Percentiles rank a stretch among this genome's conserved stretches.
These are phyloP conservation scores for Alternaria postmessia DNA, from an alignment of 2,329 filamentous ascomycete genomes.

Conservation along the genomic window DNA sequence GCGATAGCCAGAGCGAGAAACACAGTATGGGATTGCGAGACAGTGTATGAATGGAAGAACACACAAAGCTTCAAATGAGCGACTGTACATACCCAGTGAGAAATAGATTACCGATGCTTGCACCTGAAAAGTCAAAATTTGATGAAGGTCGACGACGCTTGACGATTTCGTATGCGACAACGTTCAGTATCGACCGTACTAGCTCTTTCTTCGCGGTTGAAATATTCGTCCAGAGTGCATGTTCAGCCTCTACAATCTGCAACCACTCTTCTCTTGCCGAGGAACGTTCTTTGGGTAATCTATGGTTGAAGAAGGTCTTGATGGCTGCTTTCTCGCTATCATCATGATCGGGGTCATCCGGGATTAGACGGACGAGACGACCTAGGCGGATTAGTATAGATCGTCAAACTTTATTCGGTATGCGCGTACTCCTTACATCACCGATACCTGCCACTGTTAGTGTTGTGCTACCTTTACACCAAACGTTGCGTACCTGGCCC, in stretches of 20 bases:
- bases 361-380: slow-evolving; percentile 89
- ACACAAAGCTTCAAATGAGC: neutral
- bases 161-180: slow-evolving; percentile 60
- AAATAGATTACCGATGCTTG: slow-evolving; percentile 62
- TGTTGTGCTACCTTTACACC: neutral
- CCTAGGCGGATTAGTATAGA: slow-evolving; percentile 58
- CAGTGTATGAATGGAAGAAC: neutral
- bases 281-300: slow-evolving; percentile 69
- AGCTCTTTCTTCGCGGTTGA: slow-evolving; percentile 61
- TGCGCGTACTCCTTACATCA: slow-evolving; percentile 73
- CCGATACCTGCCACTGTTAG: slow-evolving; percentile 62
- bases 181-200: slow-evolving; percentile 59
- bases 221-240: slow-evolving; percentile 72
- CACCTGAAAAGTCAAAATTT: slow-evolving; percentile 59
- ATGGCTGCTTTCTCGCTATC: slow-evolving; percentile 71
- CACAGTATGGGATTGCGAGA: neutral
- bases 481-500: slow-evolving; percentile 72
- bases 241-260: slow-evolving; percentile 84
- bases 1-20: neutral
- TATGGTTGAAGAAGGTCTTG: slow-evolving; percentile 85
- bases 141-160: slow-evolving; percentile 57
- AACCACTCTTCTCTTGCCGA: slow-evolving; percentile 82
- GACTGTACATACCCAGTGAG: slow-evolving; percentile 56
- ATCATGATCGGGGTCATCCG: slow-evolving; percentile 64
- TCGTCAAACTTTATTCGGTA: neutral